These are phyloP conservation scores for Metarhizium album DNA, from an alignment of 2,329 filamentous ascomycete species.

Conservation along the genomic window DNA sequence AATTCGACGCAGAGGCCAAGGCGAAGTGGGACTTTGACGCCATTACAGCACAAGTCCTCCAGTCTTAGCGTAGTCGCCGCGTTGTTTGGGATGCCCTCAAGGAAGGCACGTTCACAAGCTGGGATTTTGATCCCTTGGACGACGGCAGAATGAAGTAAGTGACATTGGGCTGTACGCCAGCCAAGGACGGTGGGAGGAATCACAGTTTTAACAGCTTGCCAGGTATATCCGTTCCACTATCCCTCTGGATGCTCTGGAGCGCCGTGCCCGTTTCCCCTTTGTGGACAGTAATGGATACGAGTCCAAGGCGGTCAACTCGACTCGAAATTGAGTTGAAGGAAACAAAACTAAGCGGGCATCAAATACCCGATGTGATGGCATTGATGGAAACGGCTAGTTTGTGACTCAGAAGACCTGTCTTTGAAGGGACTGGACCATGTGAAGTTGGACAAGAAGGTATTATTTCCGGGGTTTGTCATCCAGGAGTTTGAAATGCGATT, in stretches of 20 bases:
- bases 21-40: conserved; percentile 70
- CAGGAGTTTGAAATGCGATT: not conserved
- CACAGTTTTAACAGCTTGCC: conserved; percentile 5
- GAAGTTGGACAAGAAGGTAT: too few species aligned
- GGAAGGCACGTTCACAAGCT: conserved; percentile 64
- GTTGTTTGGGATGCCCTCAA: conserved; percentile 73
- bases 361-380: not conserved
- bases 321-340: conserved; percentile 14
- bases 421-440: too few species aligned
- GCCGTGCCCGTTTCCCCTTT: conserved; percentile 60
- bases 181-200: not conserved
- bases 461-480: not conserved
- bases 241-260: conserved; percentile 69
- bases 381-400: not conserved
- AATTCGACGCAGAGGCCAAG: conserved; percentile 63
- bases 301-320: conserved; percentile 27
- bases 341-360: not conserved
- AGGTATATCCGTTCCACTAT: conserved; percentile 82
- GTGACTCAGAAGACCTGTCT: too few species aligned
- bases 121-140: conserved; percentile 74
- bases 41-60: conserved; percentile 64
- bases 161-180: not conserved
- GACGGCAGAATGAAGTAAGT: conserved; percentile 56
- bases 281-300: conserved; percentile 46
- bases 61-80: conserved; percentile 67